Conservation (phyloP, 1,139 yeast species). For the Geotrichum reessii region DNA sequence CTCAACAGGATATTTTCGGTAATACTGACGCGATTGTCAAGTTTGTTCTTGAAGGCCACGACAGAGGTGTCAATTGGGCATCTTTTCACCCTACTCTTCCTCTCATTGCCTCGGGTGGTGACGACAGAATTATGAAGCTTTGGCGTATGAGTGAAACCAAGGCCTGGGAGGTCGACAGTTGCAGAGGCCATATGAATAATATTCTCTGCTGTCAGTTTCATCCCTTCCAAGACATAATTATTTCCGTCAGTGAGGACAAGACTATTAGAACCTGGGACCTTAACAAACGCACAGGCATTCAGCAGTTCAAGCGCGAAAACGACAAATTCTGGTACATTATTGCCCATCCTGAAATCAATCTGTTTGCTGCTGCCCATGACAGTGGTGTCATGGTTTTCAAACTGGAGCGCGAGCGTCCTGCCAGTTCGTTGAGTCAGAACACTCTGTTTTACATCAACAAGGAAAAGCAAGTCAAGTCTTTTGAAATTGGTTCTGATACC, state of each 20-base stretch:
- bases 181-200: conserved; percentile 94
- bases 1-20: conserved; percentile 87
- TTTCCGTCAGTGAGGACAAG: conserved; percentile 93
- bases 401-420: conserved; percentile 96
- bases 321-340: conserved; percentile 94
- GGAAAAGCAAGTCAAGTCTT: conserved; percentile 80
- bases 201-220: conserved; percentile 88
- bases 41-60: conserved; percentile 95
- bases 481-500: conserved; percentile 53
- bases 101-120: conserved; percentile 91
- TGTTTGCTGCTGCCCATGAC: conserved; percentile 96
- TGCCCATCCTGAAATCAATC: conserved; percentile 81
- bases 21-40: conserved; percentile 91
- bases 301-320: conserved; percentile 88
- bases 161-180: conserved; percentile 99
- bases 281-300: conserved; percentile 87
- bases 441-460: conserved; percentile 69
- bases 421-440: conserved; percentile 65
- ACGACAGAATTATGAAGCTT: conserved; percentile 87
- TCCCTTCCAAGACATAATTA: conserved; percentile 85
- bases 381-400: conserved; percentile 98
- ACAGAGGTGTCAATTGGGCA: conserved; percentile 98
- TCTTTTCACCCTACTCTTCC: conserved; percentile 96
- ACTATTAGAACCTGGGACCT: conserved; percentile 98
- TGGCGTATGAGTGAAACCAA: conserved; percentile 98